Base-by-base conservation (phyloP, 257 asterid species). In the Nicotiana sylvestris region DNA sequence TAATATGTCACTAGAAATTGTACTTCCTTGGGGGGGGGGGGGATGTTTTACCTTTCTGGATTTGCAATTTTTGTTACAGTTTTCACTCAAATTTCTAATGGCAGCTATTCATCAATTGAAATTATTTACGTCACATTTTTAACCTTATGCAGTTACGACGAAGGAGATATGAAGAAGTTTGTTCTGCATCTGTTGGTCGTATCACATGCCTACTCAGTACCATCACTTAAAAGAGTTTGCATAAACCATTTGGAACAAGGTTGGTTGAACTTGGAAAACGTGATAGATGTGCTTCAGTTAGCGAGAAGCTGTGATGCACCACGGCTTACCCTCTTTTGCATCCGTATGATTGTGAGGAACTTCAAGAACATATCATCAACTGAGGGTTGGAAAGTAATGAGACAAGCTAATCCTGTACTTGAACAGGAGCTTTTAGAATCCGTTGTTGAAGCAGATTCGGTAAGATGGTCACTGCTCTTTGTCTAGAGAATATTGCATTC, bases 371-470 rank as follows among this genome's bases (percentile, higher is more conserved):
- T 94, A 83, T 90, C 97, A 15, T 81, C 79, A 17, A 92, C 97
- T 3, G 98, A 95, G 84, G 99, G 92, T 17, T 95, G 99, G 99
- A 95, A 94, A 83, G 97, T 90, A 77, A 95, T 94, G 98, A 91
- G 84, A 74, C 89, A 84, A 55, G 85, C 91, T 46, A 85, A 95
- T 87, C 98, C 97, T 5, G 79, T 89, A 56, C 98, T 95, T 30
- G 99, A 95, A 56, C 97, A 92, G 83, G 97, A 95, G 86, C 92
- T 95, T 33, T 43, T 95, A 72, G 97, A 91, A 83, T 90, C 84
- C 3, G 90, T 91, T 33, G 95, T 95, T 7, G 99, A 93, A 84
- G 97, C 92, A 30, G 99, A 95, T 87, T 85, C 95, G 55, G 99
- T 95, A 91, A 91, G 91, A 57, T 37, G 77, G 98, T 88, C 46